Evolutionary conservation across 1,284 basidiomycete species (phyloP).

Genomic region (Microbotryum silenes-acaulis): DNA sequence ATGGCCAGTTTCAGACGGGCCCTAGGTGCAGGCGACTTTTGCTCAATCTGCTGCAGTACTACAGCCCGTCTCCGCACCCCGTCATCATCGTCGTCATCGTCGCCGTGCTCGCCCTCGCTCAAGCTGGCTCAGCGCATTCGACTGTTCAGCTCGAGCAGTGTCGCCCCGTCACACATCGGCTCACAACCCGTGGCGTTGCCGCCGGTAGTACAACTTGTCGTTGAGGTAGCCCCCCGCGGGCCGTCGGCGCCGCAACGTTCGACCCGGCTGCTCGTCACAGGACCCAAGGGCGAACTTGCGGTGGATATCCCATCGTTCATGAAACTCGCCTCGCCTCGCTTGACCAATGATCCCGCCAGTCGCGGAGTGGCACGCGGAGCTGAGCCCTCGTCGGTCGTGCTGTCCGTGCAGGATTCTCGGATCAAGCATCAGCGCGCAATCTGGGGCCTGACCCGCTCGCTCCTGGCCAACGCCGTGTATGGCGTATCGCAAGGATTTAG

Average conservation of each 20-base stretch:
- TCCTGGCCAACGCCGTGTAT: conserved; percentile 78
- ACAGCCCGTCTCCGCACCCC: neutral
- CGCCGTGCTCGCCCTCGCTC: neutral
- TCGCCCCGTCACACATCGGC: conserved; percentile 57
- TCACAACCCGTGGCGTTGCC: conserved; percentile 68
- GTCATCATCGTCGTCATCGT: neutral
- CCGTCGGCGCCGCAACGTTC: neutral
- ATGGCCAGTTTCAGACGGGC: too few relatives aligned
- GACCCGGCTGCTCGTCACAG: conserved; percentile 15
- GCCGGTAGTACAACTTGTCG: conserved; percentile 46
- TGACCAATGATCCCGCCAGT: neutral
- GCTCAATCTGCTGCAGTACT: too few relatives aligned
- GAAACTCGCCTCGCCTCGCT: neutral
- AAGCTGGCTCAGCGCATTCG: neutral
- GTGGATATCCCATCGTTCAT: conserved; percentile 28
- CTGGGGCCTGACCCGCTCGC: conserved; percentile 88
- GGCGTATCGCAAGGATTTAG: conserved; percentile 86
- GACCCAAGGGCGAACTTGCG: conserved; percentile 28
- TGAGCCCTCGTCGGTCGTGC: conserved; percentile 5
- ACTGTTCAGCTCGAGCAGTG: conserved; percentile 15
- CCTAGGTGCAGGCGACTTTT: too few relatives aligned
- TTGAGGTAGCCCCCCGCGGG: neutral
- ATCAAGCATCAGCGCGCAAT: conserved; percentile 60
- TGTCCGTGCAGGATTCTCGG: conserved; percentile 11
- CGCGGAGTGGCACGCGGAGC: neutral